Evolutionary conservation across 176 grass and related monocot genomes (phyloP).

Genomic region (Leersia perrieri): DNA sequence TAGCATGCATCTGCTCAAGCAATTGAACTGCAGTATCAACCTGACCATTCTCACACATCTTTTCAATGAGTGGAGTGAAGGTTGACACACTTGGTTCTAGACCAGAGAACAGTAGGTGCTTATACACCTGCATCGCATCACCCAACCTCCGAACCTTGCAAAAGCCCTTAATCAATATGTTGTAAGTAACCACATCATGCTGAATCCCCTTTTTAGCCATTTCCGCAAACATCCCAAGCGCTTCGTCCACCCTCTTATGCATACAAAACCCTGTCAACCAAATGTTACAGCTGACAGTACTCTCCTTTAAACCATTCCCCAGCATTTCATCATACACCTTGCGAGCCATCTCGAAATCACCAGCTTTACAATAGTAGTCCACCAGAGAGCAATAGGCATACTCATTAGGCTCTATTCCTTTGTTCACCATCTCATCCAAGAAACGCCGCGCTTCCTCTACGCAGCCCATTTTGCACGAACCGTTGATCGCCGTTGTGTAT

Average conservation of each 20-base stretch:
- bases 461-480: constrained; percentile 46
- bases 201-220: constrained; percentile 57
- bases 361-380: constrained; percentile 42
- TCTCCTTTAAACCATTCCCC: constrained; percentile 54
- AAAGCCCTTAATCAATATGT: constrained; percentile 65
- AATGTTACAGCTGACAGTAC: constrained; percentile 60
- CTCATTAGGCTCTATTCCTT: constrained; percentile 55
- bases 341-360: constrained; percentile 58
- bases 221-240: constrained; percentile 47
- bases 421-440: constrained; percentile 71
- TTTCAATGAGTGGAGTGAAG: constrained; percentile 59
- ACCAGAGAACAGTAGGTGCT: constrained; percentile 46
- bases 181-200: constrained; percentile 68
- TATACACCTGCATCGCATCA: constrained; percentile 43
- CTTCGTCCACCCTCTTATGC: constrained; percentile 52
- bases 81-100: constrained; percentile 52
- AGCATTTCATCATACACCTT: constrained; percentile 72
- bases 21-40: constrained; percentile 57
- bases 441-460: constrained; percentile 34
- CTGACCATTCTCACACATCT: constrained; percentile 58
- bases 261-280: constrained; percentile 50
- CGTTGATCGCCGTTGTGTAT: constrained; percentile 56
- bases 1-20: constrained; percentile 62
- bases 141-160: constrained; percentile 53
- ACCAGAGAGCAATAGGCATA: constrained; percentile 57